phyloP scores from a whole-genome alignment of 148 eudicot genomes.

The Dysphania ambrosioides region DNA sequence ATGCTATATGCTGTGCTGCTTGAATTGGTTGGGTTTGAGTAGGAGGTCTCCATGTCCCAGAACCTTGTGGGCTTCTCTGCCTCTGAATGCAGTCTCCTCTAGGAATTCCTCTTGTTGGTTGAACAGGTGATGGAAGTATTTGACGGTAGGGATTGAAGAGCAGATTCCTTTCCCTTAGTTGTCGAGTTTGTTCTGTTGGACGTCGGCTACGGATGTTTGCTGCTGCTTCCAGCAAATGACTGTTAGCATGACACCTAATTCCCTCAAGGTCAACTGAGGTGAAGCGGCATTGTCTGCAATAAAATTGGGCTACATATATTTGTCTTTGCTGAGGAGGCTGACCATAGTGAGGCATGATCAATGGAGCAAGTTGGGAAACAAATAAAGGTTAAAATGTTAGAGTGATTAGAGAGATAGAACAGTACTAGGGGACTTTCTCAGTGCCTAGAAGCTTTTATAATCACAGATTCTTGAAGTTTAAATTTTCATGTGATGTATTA shows the following conservation, averaged over 20 bases:
- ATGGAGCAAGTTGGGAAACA: neutral
- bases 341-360: slow-evolving; percentile 14
- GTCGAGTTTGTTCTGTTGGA: slow-evolving; percentile 15
- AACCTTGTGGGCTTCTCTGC: slow-evolving; percentile 12
- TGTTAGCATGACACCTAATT: slow-evolving; percentile 25
- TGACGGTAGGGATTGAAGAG: slow-evolving; percentile 25
- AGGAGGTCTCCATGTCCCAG: slow-evolving; percentile 10
- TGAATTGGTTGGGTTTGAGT: slow-evolving; percentile 15
- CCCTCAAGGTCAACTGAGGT: slow-evolving; percentile 20
- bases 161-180: slow-evolving; percentile 34
- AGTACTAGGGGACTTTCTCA: neutral
- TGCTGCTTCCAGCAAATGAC: slow-evolving; percentile 24
- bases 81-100: slow-evolving; percentile 15
- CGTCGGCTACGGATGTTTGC: slow-evolving; percentile 7
- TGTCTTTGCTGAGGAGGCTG: slow-evolving; percentile 18
- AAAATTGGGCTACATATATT: slow-evolving; percentile 14
- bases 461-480: neutral
- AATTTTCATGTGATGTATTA: slow-evolving; percentile 1
- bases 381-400: slow-evolving; percentile 22
- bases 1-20: slow-evolving; percentile 14
- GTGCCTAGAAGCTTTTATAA: slow-evolving; percentile 13
- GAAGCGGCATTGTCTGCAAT: slow-evolving; percentile 28
- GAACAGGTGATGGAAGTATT: slow-evolving; percentile 20
- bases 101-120: neutral
- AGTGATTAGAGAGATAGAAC: slow-evolving; percentile 8